Percentiles rank a stretch among this genome's conserved stretches.
These are phyloP conservation scores for Gaillardinia entomophila DNA, from an alignment of 805 yeast genomes.

Conservation along the genomic window DNA sequence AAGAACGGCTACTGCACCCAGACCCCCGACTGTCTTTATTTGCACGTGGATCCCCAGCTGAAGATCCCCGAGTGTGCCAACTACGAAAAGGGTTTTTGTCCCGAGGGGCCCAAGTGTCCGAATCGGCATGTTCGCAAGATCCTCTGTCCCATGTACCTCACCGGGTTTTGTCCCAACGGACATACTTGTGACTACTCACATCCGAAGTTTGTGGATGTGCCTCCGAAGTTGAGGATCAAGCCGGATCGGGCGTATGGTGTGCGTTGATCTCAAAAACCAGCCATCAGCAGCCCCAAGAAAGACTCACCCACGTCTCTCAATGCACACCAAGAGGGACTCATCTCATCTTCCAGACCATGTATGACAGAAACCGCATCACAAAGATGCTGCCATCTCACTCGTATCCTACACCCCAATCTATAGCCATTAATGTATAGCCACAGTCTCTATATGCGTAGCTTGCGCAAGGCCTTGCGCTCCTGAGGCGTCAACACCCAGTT, in stretches of 20 bases:
- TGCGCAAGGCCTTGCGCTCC: slow-evolving; percentile 62
- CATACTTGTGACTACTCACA: slow-evolving; percentile 74
- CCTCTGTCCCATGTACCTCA: slow-evolving; percentile 71
- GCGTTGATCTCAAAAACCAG: too few relatives aligned
- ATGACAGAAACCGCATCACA: too few relatives aligned
- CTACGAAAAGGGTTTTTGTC: slow-evolving; percentile 86
- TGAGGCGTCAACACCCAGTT: slow-evolving; percentile 75
- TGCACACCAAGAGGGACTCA: too few relatives aligned
- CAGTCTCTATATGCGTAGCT: slow-evolving; percentile 42
- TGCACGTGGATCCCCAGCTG: slow-evolving; percentile 85
- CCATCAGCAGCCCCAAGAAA: too few relatives aligned
- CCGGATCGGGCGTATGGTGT: neutral
- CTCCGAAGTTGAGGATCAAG: slow-evolving; percentile 18
- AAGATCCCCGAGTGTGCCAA: slow-evolving; percentile 84
- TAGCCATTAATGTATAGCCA: too few relatives aligned
- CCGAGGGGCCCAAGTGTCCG: slow-evolving; percentile 81
- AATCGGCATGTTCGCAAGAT: slow-evolving; percentile 73
- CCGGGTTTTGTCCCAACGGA: slow-evolving; percentile 94
- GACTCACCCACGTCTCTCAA: too few relatives aligned
- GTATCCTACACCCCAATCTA: too few relatives aligned
- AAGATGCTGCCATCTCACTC: too few relatives aligned
- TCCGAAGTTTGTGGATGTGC: slow-evolving; percentile 62
- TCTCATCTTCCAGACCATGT: too few relatives aligned
- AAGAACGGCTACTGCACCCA: slow-evolving; percentile 86
- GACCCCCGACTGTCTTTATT: slow-evolving; percentile 87